Conservation (phyloP, 148 eudicot genomes). For the Drosera capensis region DNA sequence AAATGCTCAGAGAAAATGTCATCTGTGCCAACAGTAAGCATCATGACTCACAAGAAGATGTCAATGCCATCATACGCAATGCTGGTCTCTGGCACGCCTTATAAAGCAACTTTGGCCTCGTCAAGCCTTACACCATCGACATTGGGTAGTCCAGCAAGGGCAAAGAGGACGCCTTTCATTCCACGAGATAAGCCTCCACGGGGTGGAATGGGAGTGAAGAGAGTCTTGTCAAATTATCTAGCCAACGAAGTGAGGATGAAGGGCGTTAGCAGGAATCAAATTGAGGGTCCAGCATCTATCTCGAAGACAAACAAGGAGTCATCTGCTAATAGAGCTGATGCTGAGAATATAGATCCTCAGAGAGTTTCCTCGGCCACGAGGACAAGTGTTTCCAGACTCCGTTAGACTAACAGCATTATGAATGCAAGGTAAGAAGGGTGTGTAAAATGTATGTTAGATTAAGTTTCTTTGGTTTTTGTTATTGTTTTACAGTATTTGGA, state of each 20-base stretch:
- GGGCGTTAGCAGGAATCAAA: conserved; percentile 15
- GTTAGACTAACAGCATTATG: too few species aligned
- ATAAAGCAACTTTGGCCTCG: conserved; percentile 34
- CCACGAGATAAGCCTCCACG: conserved; percentile 40
- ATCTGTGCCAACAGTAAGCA: conserved; percentile 24
- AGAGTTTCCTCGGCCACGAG: conserved; percentile 9
- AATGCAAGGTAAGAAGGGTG: too few species aligned
- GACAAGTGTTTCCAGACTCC: too few species aligned
- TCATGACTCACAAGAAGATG: conserved; percentile 27
- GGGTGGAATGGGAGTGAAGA: conserved; percentile 17
- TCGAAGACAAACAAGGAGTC: conserved; percentile 17
- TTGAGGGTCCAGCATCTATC: conserved; percentile 14
- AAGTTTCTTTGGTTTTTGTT: too few species aligned
- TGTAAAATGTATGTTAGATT: too few species aligned
- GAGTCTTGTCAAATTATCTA: conserved; percentile 9
- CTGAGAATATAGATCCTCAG: conserved; percentile 31
- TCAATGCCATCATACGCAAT: conserved; percentile 13
- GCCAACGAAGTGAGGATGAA: conserved; percentile 36
- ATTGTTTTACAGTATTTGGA: too few species aligned
- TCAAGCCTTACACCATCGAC: conserved; percentile 35
- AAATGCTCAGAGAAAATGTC: conserved; percentile 28
- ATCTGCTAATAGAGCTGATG: conserved; percentile 16
- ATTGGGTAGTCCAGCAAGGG: conserved; percentile 35
- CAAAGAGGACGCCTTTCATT: conserved; percentile 53
- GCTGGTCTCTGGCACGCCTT: conserved; percentile 29